phyloP scores from a whole-genome alignment of 495 filamentous ascomycete genomes.

The Tetracladium setigerum region DNA sequence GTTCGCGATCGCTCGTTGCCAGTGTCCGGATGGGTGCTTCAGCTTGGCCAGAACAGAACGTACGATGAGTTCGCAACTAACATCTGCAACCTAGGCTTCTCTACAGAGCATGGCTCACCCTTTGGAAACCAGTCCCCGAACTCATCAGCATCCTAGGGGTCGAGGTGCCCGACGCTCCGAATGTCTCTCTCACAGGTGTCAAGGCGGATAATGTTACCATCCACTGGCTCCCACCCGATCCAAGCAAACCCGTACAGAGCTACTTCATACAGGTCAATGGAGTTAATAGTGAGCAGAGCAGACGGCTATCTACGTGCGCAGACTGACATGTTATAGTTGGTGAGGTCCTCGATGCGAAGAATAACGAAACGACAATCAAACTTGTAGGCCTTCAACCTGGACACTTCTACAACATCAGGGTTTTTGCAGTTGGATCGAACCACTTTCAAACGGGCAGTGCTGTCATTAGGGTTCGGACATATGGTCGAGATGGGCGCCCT shows the following conservation, averaged over 20 bases:
- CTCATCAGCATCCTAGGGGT: conserved; percentile 85
- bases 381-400: conserved; percentile 78
- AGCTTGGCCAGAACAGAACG: neutral
- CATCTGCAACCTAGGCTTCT: conserved; percentile 51
- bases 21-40: conserved; percentile 2
- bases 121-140: conserved; percentile 82
- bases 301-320: conserved; percentile 5
- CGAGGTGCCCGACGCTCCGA: conserved; percentile 83
- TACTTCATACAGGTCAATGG: conserved; percentile 92
- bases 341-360: conserved; percentile 57
- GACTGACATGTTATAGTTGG: conserved; percentile 51
- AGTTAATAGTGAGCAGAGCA: conserved; percentile 61
- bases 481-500: conserved; percentile 42
- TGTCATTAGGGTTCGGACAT: conserved; percentile 73
- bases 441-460: conserved; percentile 87
- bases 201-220: conserved; percentile 80
- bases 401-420: conserved; percentile 85
- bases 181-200: conserved; percentile 88
- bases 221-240: conserved; percentile 78
- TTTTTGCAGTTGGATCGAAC: conserved; percentile 78
- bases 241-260: conserved; percentile 71
- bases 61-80: too few species aligned
- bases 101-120: conserved; percentile 74
- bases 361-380: conserved; percentile 72
- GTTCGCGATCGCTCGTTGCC: too few species aligned